Evolutionary conservation across 2,329 filamentous ascomycete genomes (phyloP).

Genomic region (Hymenoscyphus occultus): DNA sequence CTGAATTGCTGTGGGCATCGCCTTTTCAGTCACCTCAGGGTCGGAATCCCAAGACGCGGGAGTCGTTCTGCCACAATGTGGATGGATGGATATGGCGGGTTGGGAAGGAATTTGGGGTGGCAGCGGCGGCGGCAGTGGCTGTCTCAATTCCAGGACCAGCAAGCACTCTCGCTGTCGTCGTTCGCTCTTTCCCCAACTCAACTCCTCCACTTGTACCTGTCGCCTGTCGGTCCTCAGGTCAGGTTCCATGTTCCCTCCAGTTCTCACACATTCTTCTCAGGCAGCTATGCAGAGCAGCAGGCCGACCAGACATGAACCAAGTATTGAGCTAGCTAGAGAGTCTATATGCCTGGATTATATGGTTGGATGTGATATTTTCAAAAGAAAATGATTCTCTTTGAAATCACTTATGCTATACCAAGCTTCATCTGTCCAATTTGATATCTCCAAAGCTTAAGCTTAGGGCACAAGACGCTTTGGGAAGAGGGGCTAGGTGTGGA

Average conservation of each 20-base stretch:
- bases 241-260: background rate
- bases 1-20: background rate
- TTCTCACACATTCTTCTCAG: background rate
- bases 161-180: background rate
- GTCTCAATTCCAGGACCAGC: background rate
- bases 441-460: too few relatives aligned
- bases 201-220: background rate
- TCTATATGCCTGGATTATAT: too few relatives aligned
- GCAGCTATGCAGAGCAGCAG: background rate
- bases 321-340: too few relatives aligned
- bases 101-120: background rate
- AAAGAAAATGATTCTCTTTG: too few relatives aligned
- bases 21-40: too few relatives aligned
- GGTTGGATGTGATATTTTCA: too few relatives aligned
- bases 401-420: too few relatives aligned
- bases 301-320: background rate
- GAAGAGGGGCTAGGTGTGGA: too few relatives aligned
- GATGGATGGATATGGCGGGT: background rate
- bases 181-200: conserved; percentile 1
- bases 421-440: too few relatives aligned
- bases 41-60: too few relatives aligned
- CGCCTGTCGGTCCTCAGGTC: too few relatives aligned
- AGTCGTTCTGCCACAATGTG: background rate
- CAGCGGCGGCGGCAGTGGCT: background rate
- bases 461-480: too few relatives aligned